Evolutionary conservation across 805 yeast species (phyloP).

Genomic region (Isabelozyma heimii): DNA sequence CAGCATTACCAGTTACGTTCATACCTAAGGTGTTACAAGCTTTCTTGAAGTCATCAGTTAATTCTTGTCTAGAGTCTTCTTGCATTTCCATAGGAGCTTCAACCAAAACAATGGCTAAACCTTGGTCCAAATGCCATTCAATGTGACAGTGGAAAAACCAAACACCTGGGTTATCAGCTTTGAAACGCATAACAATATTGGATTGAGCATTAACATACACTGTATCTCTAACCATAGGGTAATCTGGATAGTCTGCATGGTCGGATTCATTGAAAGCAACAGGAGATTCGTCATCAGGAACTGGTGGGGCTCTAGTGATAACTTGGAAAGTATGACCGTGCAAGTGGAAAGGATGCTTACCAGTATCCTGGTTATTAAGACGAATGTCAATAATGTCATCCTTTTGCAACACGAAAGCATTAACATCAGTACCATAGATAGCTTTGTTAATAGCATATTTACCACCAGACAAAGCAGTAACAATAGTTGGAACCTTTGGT

Average conservation of each 20-base stretch:
- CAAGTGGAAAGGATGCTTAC: constrained; percentile 76
- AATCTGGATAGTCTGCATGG: constrained; percentile 47
- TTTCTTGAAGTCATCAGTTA: constrained; percentile 59
- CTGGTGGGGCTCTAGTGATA: constrained; percentile 49
- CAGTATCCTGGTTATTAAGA: constrained; percentile 74
- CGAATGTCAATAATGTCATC: constrained; percentile 73
- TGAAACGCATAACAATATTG: constrained; percentile 65
- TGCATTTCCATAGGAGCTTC: constrained; percentile 65
- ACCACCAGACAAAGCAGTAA: constrained; percentile 63
- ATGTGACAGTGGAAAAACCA: constrained; percentile 95
- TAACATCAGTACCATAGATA: constrained; percentile 76
- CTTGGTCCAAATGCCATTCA: constrained; percentile 84
- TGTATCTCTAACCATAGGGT: constrained; percentile 71
- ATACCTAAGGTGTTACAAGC: constrained; percentile 61
- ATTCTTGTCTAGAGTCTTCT: constrained; percentile 39
- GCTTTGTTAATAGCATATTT: constrained; percentile 49
- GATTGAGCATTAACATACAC: constrained; percentile 67
- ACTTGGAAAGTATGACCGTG: constrained; percentile 75
- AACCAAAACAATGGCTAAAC: constrained; percentile 66
- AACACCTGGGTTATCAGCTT: constrained; percentile 86
- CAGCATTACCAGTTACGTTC: constrained; percentile 77
- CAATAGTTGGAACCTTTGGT: constrained; percentile 71
- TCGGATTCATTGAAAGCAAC: constrained; percentile 37
- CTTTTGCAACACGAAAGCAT: constrained; percentile 55
- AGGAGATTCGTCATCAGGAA: constrained; percentile 56